Evolutionary conservation across 805 yeast species (phyloP), one percentile per base, ranked within the genome.

Genomic region (Hanseniaspora thailandica): DNA sequence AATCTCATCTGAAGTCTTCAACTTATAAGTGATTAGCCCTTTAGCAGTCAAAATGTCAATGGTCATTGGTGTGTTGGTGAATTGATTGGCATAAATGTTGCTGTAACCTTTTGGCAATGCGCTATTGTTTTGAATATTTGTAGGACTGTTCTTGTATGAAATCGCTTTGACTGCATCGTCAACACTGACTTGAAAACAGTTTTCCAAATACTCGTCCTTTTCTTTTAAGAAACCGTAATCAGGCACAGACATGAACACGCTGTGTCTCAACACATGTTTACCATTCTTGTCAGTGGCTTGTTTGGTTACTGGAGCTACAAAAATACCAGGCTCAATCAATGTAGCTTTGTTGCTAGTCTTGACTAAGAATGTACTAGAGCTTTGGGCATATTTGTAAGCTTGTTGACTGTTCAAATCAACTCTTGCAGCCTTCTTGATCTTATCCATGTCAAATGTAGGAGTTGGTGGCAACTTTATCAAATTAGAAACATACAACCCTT

Each of bases 81-180:
- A 90, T 61, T 89, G 97, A 6, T 90, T 81, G 1, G 96, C 95
- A 66, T 86, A 80, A 55, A 81, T 81, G 63, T 90, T 89, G 9
- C 87, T 86, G 63, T 81, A 86, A 2, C 96, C 96, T 2, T 81
- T 70, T 15, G 85, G 80, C 0, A 90, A 77, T 43, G 86, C 62
- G 57, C 83, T 85, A 22, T 40, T 41, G 19, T 49, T 33, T 6
- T 41, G 35, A 8, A 41, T 22, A 26, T 49, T 49, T 2, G 47
- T 17, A 30, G 35, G 41, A 34, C 12, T 43, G n/a, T 49, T 49
- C 13, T 49, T 38, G 9, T 5, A 34, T 17, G 80, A 77, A 57
- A 89, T 81, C 47, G 84, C 86, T 61, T 82, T 88, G 25, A 89
- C 80, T 33, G 69, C 68, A 13, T 81, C 80, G 36, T 76, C 76